Percentiles rank a stretch among this genome's conserved stretches.
Conservation (phyloP, 2,329 filamentous ascomycete genomes). For the Botrytis elliptica region DNA sequence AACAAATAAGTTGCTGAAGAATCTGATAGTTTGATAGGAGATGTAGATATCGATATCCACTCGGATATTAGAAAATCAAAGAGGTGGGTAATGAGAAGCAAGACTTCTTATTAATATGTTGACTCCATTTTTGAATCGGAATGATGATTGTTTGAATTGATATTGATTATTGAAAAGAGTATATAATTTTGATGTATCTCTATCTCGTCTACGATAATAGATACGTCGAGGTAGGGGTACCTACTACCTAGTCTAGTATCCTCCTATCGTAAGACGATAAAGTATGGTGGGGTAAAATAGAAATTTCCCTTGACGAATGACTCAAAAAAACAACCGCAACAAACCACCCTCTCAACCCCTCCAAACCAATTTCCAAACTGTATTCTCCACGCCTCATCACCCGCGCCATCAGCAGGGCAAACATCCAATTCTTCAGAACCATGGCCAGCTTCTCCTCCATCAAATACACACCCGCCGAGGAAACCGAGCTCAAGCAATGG, state of each 20-base stretch:
- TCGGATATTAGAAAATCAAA: not conserved
- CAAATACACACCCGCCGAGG: constrained; percentile 75
- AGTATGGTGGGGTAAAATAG: constrained; percentile 7
- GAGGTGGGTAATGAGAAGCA: too few species aligned
- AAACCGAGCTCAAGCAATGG: constrained; percentile 88
- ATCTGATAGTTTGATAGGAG: too few species aligned
- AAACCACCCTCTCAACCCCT: constrained; percentile 3
- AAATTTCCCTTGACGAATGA: constrained; percentile 14
- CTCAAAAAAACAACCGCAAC: not conserved
- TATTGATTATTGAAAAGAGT: not conserved
- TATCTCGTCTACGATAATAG: too few species aligned
- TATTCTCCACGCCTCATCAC: constrained; percentile 33
- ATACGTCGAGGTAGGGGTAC: too few species aligned
- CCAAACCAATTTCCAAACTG: constrained; percentile 34
- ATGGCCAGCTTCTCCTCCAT: constrained; percentile 66
- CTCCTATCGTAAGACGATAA: not conserved
- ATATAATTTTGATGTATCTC: not conserved
- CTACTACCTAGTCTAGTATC: too few species aligned
- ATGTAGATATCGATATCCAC: not conserved
- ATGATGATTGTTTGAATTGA: not conserved
- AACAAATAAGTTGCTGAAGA: not conserved
- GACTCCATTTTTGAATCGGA: accelerated
- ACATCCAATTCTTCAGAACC: constrained; percentile 56
- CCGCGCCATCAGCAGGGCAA: constrained; percentile 51
- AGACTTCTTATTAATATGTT: accelerated